Base-by-base conservation (phyloP, 768 basidiomycete genomes). In the Boletus reticulatus region DNA sequence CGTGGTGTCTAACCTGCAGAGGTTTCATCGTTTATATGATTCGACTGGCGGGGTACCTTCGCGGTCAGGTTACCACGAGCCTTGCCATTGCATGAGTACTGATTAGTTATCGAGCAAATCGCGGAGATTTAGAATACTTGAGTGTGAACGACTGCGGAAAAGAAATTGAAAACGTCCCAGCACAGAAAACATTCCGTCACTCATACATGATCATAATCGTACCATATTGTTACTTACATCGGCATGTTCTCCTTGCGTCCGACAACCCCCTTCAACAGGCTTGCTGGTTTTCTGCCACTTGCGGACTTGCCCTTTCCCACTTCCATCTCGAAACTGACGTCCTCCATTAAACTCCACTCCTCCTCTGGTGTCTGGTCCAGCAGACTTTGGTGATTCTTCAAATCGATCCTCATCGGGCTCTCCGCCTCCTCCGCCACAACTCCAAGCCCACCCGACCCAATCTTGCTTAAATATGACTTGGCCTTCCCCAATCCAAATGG, bases 321-420 rank as follows among this genome's bases (percentile, higher is more conserved):
- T 8, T 71, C 78, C 44, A 67, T 65, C 67, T 83, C 84, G 56
- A 84, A 85, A 62, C 83, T 85, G 32, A 81, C 64, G 55, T 85
- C 81, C 27, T 70, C 72, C 63, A 76, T 62, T 34, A 66, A 62
- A 31, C 69, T 73, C 77, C 75, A 81, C n/a, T 78, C 78, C 47
- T 82, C 81, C 59, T 83, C 83, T 27, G 80, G 82, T 68, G 75
- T 78, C 65, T 86, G 83, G 63, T 85, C 84, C 60, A 86, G 63
- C 60, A 86, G 65, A 59, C 81, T 83, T 9, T 71, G 80, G 44
- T 81, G 79, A 34, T 66, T 62, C 48, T 72, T 75, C 52, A 78
- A 47, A 50, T 78, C 76, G 44, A 83, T 63, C 14, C 82, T 79
- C 53, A 85, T 64, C 2, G 87, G 85, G 16, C 85, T 85, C 16